Percentiles rank a stretch among this genome's conserved stretches.
Evolutionary conservation across 1,284 basidiomycete genomes (phyloP).

Genomic region (Austropuccinia psidii): DNA sequence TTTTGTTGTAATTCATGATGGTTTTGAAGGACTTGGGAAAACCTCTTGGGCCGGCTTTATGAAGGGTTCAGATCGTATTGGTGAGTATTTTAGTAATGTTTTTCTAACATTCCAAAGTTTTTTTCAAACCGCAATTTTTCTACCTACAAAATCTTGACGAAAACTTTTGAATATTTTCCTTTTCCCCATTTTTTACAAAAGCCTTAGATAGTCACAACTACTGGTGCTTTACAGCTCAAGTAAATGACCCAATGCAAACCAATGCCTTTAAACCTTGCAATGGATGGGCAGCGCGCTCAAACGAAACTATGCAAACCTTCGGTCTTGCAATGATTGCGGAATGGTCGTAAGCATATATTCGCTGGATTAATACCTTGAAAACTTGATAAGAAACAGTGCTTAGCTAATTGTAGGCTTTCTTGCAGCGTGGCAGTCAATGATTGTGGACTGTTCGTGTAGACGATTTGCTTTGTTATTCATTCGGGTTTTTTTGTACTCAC

Average conservation of each 20-base stretch:
- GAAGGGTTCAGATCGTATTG: constrained; percentile 32
- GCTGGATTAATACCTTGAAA: neutral
- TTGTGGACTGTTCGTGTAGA: constrained; percentile 30
- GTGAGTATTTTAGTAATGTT: too few species aligned
- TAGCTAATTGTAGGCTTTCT: neutral
- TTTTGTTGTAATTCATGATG: constrained; percentile 67
- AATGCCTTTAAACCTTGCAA: constrained; percentile 29
- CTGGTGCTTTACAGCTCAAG: constrained; percentile 17
- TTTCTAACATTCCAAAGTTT: neutral
- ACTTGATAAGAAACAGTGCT: neutral
- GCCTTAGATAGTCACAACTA: constrained; percentile 32
- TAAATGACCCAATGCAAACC: neutral
- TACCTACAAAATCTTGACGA: too few species aligned
- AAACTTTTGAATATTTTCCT: too few species aligned
- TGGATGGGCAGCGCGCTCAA: constrained; percentile 24
- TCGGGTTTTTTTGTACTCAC: neutral
- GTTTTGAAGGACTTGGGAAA: constrained; percentile 55
- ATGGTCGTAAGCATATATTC: constrained; percentile 21
- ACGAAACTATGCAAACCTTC: constrained; percentile 32
- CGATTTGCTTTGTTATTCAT: neutral
- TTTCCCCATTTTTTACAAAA: too few species aligned
- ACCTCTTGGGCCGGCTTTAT: constrained; percentile 28
- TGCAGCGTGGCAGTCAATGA: constrained; percentile 24
- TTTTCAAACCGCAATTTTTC: too few species aligned
- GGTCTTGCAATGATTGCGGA: constrained; percentile 26